Percentiles rank a stretch among this genome's conserved stretches.
Evolutionary conservation across 305 asterid species (phyloP).

Genomic region (Fraxinus platypoda): DNA sequence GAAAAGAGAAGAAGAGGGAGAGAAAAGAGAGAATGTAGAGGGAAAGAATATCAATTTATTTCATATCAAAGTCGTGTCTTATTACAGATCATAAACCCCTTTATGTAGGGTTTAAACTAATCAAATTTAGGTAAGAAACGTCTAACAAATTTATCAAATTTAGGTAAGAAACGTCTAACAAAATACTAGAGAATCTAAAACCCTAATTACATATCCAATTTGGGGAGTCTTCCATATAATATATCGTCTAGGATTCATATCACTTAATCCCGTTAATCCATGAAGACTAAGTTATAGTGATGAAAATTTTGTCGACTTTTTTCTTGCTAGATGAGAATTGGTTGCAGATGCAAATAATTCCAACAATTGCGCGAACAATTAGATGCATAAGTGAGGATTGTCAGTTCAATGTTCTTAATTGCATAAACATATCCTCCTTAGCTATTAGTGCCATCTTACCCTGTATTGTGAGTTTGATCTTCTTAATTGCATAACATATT

Average conservation of each 20-base stretch:
- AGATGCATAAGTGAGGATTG: background rate
- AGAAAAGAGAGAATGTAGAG: background rate
- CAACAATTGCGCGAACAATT: background rate
- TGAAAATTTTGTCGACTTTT: background rate
- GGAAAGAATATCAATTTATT: background rate
- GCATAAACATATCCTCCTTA: background rate
- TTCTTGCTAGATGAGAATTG: background rate
- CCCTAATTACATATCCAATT: background rate
- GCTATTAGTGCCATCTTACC: background rate
- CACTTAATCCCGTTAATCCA: background rate
- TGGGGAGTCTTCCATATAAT: background rate
- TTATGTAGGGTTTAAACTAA: background rate
- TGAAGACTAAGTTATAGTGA: background rate
- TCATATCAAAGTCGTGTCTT: background rate
- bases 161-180: background rate
- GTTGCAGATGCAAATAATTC: background rate
- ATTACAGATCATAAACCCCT: background rate
- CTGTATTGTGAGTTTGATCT: background rate
- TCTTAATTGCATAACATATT: background rate
- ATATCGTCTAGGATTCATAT: background rate
- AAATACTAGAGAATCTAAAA: background rate
- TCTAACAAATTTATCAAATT: background rate
- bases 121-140: background rate
- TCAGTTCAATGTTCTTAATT: background rate
- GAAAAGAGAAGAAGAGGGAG: background rate